Percentiles rank a stretch among this genome's conserved stretches.
These are phyloP conservation scores for Silene coronaria DNA, from an alignment of 179 eudicot species.

Conservation along the genomic window DNA sequence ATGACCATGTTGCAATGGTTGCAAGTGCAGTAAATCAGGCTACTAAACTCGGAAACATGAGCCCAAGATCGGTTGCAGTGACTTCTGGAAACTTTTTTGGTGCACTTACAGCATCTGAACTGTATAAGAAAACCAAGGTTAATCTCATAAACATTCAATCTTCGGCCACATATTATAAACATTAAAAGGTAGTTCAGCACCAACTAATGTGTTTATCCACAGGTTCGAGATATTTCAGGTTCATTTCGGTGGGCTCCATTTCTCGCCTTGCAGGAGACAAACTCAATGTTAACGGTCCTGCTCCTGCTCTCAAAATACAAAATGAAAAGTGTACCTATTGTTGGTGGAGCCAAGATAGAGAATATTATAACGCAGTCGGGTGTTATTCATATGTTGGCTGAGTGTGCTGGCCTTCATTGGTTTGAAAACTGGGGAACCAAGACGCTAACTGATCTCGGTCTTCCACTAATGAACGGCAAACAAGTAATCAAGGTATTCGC, in stretches of 20 bases:
- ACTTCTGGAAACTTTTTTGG: constrained; percentile 81
- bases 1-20: constrained; percentile 45
- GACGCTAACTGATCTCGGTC: constrained; percentile 63
- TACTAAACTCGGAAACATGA: constrained; percentile 40
- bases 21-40: constrained; percentile 47
- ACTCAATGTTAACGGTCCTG: constrained; percentile 77
- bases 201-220: constrained; percentile 13
- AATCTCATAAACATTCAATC: neutral
- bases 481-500: constrained; percentile 60
- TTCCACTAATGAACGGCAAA: constrained; percentile 63
- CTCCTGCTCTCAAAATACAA: constrained; percentile 79
- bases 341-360: constrained; percentile 67
- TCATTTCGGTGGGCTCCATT: constrained; percentile 93
- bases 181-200: neutral
- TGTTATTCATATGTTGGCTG: constrained; percentile 86
- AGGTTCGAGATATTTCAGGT: constrained; percentile 83
- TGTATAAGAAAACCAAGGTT: constrained; percentile 82
- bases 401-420: constrained; percentile 86
- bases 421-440: constrained; percentile 77
- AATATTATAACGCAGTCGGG: constrained; percentile 81
- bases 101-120: constrained; percentile 73
- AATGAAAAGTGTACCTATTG: constrained; percentile 88
- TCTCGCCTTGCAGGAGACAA: constrained; percentile 73
- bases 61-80: constrained; percentile 71
- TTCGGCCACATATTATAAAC: neutral